Percentiles rank a stretch among this genome's conserved stretches.
phyloP scores from a whole-genome alignment of 805 yeast species.

The Cyberlindnera sargentensis region DNA sequence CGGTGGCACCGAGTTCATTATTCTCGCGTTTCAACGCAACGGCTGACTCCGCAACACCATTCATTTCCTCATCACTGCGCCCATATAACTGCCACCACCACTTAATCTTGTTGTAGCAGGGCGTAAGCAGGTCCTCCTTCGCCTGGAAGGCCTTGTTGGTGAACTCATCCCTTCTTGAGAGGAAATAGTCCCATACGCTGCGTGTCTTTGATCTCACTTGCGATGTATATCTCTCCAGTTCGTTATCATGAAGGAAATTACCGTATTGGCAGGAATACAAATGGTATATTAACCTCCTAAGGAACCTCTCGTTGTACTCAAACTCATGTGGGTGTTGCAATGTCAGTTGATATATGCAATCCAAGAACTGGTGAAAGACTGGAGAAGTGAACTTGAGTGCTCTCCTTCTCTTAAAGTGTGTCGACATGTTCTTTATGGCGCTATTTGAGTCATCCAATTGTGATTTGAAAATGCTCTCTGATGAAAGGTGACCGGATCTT shows the following conservation, averaged over 20 bases:
- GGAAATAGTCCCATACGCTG: conserved; percentile 91
- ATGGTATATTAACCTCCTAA: conserved; percentile 81
- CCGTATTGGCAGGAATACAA: conserved; percentile 94
- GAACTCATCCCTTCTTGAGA: conserved; percentile 67
- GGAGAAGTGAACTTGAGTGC: conserved; percentile 72
- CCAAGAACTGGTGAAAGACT: conserved; percentile 88
- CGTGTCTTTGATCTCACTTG: conserved; percentile 48
- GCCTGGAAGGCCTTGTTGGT: conserved; percentile 39
- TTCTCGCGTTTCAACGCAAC: neutral
- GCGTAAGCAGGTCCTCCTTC: conserved; percentile 37
- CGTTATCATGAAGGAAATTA: conserved; percentile 73
- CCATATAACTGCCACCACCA: conserved; percentile 93
- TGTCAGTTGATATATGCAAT: conserved; percentile 75
- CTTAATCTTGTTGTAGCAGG: conserved; percentile 52
- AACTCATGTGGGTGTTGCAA: conserved; percentile 66
- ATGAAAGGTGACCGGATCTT: conserved; percentile 64
- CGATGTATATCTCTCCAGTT: conserved; percentile 43
- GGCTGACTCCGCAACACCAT: conserved; percentile 18
- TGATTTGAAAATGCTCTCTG: conserved; percentile 28
- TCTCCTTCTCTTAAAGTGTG: conserved; percentile 41
- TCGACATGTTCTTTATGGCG: conserved; percentile 29
- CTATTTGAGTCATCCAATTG: conserved; percentile 42
- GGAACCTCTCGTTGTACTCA: conserved; percentile 83
- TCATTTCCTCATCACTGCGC: conserved; percentile 62
- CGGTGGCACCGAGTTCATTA: neutral